phyloP scores from a whole-genome alignment of 2,329 filamentous ascomycete species.

The Xylaria sp. region DNA sequence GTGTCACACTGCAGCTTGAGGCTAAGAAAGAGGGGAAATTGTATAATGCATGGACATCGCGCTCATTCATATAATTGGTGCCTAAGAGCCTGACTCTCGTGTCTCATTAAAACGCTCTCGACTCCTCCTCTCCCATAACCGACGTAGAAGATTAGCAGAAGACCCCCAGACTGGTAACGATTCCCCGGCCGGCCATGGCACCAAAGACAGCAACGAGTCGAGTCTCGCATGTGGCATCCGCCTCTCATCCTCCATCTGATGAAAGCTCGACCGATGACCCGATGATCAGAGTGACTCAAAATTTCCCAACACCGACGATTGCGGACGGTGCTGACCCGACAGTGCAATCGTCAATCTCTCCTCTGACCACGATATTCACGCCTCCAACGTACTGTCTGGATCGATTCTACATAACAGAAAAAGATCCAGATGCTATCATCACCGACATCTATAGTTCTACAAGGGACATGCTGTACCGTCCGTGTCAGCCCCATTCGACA shows the following conservation, averaged over 20 bases:
- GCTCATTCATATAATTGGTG: too few species aligned
- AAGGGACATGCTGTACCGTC: conserved; percentile 1
- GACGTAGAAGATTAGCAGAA: background rate
- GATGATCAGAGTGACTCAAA: too few species aligned
- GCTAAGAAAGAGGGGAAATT: background rate
- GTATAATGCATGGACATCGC: too few species aligned
- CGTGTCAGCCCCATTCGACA: conserved; percentile 2
- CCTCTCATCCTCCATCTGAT: background rate
- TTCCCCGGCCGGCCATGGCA: background rate
- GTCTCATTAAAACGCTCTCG: too few species aligned
- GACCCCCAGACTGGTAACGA: background rate
- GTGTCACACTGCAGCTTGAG: background rate
- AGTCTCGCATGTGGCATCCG: background rate
- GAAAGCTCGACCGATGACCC: background rate
- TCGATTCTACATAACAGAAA: conserved; percentile 4
- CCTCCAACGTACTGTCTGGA: background rate
- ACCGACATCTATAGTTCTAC: background rate
- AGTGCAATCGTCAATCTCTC: background rate
- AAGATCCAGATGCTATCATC: background rate
- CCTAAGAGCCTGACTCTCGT: too few species aligned
- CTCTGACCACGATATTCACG: conserved; percentile 19
- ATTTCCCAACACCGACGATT: background rate
- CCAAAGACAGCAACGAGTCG: background rate
- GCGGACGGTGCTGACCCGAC: too few species aligned
- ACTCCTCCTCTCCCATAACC: background rate